A percentile compares a stretch with the other conserved stretches of the same genome.
phyloP scores from a whole-genome alignment of 1,284 basidiomycete species.

The Ustilago sp. region DNA sequence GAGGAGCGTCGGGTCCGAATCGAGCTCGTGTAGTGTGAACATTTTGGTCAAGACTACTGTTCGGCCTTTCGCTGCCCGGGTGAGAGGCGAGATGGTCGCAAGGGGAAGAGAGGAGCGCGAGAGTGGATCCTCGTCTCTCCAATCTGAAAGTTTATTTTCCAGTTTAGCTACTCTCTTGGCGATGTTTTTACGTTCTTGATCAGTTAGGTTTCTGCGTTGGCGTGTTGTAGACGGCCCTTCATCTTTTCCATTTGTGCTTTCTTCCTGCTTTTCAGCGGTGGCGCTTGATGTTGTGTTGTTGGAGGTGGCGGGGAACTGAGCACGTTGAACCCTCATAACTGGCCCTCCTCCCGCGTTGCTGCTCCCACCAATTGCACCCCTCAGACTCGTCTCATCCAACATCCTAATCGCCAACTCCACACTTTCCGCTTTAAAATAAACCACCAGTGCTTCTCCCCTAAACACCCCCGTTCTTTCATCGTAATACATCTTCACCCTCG shows the following conservation, averaged over 20 bases:
- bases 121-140: constrained; percentile 45
- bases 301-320: constrained; percentile 76
- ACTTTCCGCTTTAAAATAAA: constrained; percentile 97
- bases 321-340: constrained; percentile 84
- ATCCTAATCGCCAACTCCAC: constrained; percentile 86
- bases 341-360: constrained; percentile 70
- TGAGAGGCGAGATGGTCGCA: neutral
- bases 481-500: constrained; percentile 93
- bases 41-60: constrained; percentile 75
- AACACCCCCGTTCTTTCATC: constrained; percentile 80
- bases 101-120: neutral
- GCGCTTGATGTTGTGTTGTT: neutral
- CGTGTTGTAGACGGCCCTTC: neutral
- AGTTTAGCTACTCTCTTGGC: constrained; percentile 54
- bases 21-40: constrained; percentile 89
- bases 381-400: constrained; percentile 90
- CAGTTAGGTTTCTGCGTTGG: constrained; percentile 30
- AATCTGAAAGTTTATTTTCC: constrained; percentile 64
- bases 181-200: constrained; percentile 51
- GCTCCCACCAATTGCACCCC: constrained; percentile 77
- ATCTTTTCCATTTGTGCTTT: constrained; percentile 1
- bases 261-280: neutral
- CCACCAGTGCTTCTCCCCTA: constrained; percentile 93
- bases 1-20: constrained; percentile 85
- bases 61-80: constrained; percentile 5